phyloP scores from a whole-genome alignment of 2,329 filamentous ascomycete species.

The Colletotrichum sp. region DNA sequence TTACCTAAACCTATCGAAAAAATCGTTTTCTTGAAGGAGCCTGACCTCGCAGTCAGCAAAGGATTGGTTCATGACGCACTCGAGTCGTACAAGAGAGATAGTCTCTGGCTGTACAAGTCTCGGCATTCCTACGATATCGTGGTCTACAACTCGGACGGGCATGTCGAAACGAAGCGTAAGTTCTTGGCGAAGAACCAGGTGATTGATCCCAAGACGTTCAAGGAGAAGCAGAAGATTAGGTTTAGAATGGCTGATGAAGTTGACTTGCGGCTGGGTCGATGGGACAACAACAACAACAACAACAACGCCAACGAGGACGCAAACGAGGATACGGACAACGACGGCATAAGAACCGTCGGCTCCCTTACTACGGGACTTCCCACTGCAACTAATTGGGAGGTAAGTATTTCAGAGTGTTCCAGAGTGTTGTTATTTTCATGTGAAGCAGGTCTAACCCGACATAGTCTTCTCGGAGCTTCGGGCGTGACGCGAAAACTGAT shows the following conservation, averaged over 20 bases:
- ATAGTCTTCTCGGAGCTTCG: background rate
- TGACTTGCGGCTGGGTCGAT: too few species aligned
- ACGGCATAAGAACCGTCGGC: background rate
- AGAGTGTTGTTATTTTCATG: too few species aligned
- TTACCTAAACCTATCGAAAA: too few species aligned
- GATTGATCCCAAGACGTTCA: background rate
- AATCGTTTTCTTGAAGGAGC: too few species aligned
- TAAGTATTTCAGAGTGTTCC: too few species aligned
- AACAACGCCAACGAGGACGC: too few species aligned
- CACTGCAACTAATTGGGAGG: rapidly evolving
- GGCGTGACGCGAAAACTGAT: rapidly evolving
- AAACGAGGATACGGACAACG: too few species aligned
- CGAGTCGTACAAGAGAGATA: background rate
- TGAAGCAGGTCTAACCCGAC: too few species aligned
- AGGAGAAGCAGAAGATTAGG: background rate
- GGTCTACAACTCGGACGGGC: too few species aligned
- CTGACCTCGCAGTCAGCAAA: background rate
- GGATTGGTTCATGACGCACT: background rate
- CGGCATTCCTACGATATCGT: rapidly evolving
- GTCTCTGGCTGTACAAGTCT: background rate
- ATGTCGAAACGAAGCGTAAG: too few species aligned
- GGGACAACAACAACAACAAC: too few species aligned
- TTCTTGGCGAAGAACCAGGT: too few species aligned
- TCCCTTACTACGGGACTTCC: background rate
- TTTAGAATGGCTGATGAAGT: background rate